Percentiles rank a stretch among this genome's conserved stretches.
phyloP scores from a whole-genome alignment of 441 rosid species.

The Theobroma grandiflorum region DNA sequence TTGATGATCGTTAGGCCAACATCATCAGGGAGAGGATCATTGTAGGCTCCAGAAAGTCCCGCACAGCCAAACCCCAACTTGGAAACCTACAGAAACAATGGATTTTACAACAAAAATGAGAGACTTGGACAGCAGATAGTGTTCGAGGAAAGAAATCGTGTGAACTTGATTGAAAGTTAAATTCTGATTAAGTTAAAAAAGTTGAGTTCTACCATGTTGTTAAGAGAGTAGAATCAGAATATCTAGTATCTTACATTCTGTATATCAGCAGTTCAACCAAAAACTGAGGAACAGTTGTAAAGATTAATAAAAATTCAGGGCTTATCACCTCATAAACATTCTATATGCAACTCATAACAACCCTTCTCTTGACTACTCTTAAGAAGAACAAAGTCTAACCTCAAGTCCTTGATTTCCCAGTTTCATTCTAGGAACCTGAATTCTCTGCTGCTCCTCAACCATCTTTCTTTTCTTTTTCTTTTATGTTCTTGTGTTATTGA shows the following conservation, averaged over 20 bases:
- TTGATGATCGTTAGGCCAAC: constrained; percentile 48
- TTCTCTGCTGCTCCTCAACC: not conserved
- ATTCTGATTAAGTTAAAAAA: constrained; percentile 29
- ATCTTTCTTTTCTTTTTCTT: not conserved
- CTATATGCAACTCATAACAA: not conserved
- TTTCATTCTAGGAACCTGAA: constrained; percentile 42
- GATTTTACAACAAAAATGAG: constrained; percentile 28
- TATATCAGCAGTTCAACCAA: not conserved
- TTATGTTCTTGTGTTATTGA: not conserved
- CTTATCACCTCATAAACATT: not conserved
- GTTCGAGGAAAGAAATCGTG: constrained; percentile 44
- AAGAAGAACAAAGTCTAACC: constrained; percentile 30
- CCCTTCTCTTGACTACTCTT: not conserved
- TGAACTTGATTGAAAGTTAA: not conserved
- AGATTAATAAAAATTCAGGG: not conserved
- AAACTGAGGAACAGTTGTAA: constrained; percentile 22
- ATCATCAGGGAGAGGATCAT: constrained; percentile 48
- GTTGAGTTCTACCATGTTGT: too few relatives aligned
- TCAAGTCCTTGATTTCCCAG: constrained; percentile 64
- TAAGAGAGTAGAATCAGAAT: not conserved
- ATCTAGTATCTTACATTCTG: not conserved
- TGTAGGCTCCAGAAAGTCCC: constrained; percentile 54
- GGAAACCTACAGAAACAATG: constrained; percentile 41
- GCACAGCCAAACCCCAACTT: constrained; percentile 62
- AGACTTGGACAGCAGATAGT: constrained; percentile 43